Conservation (phyloP, 805 yeast genomes). For the Pichia exigua region DNA sequence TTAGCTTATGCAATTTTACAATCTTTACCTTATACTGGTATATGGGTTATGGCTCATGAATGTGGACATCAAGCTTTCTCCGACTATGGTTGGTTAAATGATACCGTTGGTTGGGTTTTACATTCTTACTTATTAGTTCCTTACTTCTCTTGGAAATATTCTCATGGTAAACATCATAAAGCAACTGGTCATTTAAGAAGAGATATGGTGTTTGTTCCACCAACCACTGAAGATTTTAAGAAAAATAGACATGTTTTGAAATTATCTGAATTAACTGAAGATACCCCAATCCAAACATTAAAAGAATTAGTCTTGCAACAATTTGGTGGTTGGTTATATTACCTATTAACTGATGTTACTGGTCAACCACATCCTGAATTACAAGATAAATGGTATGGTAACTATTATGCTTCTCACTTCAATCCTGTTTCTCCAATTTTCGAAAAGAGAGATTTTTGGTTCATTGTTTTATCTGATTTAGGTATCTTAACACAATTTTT, state of each 20-base stretch:
- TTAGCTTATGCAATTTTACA: conserved; percentile 41
- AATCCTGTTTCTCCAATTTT: conserved; percentile 67
- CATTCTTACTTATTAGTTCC: conserved; percentile 79
- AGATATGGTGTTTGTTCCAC: conserved; percentile 82
- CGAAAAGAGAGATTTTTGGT: conserved; percentile 66
- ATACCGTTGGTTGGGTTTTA: conserved; percentile 73
- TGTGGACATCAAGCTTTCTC: conserved; percentile 88
- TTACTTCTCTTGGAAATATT: conserved; percentile 78
- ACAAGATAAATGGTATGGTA: conserved; percentile 23
- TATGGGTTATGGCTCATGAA: conserved; percentile 86
- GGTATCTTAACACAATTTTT: conserved; percentile 52
- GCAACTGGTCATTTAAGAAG: conserved; percentile 77
- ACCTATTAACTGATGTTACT: conserved; percentile 63
- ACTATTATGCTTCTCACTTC: conserved; percentile 55
- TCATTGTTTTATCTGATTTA: conserved; percentile 61
- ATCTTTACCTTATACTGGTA: conserved; percentile 67
- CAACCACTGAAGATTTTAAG: conserved; percentile 51
- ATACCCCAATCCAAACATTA: conserved; percentile 65
- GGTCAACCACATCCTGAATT: conserved; percentile 55
- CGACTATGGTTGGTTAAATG: conserved; percentile 64
- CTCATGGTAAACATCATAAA: conserved; percentile 86
- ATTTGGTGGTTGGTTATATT: conserved; percentile 66
- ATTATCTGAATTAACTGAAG: conserved; percentile 56
- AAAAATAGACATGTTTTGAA: conserved; percentile 17
- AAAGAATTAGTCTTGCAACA: conserved; percentile 55